Base-by-base conservation (phyloP, 495 filamentous ascomycete genomes). In the Penicillium flavigenum region DNA sequence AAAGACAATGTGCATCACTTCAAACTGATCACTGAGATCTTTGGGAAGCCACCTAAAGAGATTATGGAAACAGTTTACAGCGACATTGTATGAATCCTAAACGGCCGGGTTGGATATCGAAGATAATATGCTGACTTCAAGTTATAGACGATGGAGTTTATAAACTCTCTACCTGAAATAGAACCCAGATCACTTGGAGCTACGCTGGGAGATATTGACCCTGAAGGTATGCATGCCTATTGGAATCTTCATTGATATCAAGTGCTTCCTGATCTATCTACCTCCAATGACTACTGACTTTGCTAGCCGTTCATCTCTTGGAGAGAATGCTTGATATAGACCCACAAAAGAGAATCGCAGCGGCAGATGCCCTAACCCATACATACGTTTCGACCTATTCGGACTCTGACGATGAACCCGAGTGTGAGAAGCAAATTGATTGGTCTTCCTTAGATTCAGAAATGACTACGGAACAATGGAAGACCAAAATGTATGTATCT, bases 1-100 rank as follows among this genome's bases (percentile, higher is more conserved):
- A 96, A 95, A 71, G 92, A 96, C 69, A 91, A 96, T 68, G 91
- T 95, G 66, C 90, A 96, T 70, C 91, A 96, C 64, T 95, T 96
- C 74, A 92, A 88, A 32, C 94, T 96, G 76, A 96, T 96, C 71
- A 95, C 91, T 3, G 90, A 95, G 68, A 81, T 96, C 44, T 79
- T 96, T 34, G 91, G 91, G 36, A 96, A 90, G 9, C 92, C 92
- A 16, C 91, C 91, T n/a, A 88, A 93, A 27, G 51, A 56, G 22
- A 47, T 56, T 3, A 48, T 62, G 51, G 51, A 62, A 2, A 56
- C 17, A 14, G 27, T 63, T 16, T 56, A 54, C 36, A 63, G 49
- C 31, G 42, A 47, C 17, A 51, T 31, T 36, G 60, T 63, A 55
- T 1, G 5, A 43, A 46, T 17, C 8, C 10, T 38, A 12, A 22